Evolutionary conservation across 768 basidiomycete species (phyloP).

Genomic region (Kwoniella bestiolae): DNA sequence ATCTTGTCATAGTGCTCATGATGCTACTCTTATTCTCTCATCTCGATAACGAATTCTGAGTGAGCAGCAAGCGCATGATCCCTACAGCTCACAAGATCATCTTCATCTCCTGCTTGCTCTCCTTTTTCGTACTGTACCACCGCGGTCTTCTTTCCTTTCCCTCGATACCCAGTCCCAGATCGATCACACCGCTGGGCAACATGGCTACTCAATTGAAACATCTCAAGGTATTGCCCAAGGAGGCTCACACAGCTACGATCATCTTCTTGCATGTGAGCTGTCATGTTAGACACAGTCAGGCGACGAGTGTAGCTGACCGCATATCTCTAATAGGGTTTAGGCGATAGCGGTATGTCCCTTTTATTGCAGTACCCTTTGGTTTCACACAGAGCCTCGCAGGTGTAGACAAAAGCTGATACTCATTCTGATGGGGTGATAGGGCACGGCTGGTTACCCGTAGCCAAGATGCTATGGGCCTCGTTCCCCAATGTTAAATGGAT

Average conservation of each 20-base stretch:
- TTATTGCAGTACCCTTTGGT: slow-evolving; percentile 55
- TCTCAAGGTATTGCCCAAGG: slow-evolving; percentile 48
- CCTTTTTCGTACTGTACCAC: background rate
- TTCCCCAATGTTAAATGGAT: slow-evolving; percentile 86
- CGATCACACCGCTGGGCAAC: background rate
- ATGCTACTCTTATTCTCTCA: too few relatives aligned
- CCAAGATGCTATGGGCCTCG: slow-evolving; percentile 67
- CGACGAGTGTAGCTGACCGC: background rate
- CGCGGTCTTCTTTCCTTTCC: background rate
- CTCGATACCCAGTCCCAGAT: background rate
- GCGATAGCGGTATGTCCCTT: slow-evolving; percentile 39
- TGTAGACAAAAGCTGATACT: too few relatives aligned
- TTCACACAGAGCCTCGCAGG: too few relatives aligned
- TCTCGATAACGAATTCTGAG: too few relatives aligned
- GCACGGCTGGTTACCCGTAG: slow-evolving; percentile 76
- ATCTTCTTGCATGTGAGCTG: slow-evolving; percentile 82
- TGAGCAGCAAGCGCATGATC: background rate
- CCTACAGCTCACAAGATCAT: background rate
- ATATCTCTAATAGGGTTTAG: slow-evolving; percentile 30
- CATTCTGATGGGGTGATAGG: slow-evolving; percentile 61
- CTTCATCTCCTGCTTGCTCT: background rate
- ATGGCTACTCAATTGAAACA: slow-evolving; percentile 45
- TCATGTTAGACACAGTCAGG: background rate
- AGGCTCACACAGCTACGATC: slow-evolving; percentile 76
- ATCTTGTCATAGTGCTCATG: too few relatives aligned